phyloP scores from a whole-genome alignment of 1,139 yeast species.

The Suzukiozyma palmioleophila region DNA sequence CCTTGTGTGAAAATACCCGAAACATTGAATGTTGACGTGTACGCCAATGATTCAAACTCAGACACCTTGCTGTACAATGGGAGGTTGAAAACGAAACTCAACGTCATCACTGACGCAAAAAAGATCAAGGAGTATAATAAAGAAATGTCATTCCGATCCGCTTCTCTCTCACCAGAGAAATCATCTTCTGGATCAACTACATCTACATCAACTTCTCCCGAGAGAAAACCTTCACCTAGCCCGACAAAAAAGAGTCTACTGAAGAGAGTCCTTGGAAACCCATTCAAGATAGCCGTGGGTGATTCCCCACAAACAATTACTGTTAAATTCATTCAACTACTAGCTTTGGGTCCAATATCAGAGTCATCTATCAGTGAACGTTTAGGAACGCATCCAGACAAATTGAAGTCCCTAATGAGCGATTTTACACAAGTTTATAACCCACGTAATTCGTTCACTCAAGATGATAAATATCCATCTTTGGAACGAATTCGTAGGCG shows the following conservation, averaged over 20 bases:
- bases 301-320: slow-evolving; percentile 20
- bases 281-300: slow-evolving; percentile 16
- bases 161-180: not conserved
- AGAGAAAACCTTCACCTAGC: slow-evolving; percentile 2
- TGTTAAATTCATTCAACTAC: slow-evolving; percentile 27
- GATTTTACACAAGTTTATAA: slow-evolving; percentile 28
- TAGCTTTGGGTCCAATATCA: slow-evolving; percentile 40
- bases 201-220: slow-evolving; percentile 2
- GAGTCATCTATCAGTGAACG: slow-evolving; percentile 11
- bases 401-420: slow-evolving; percentile 9
- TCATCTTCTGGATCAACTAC: slow-evolving; percentile 2
- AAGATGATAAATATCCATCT: slow-evolving; percentile 29
- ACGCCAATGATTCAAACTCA: slow-evolving; percentile 12
- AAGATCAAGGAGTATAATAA: slow-evolving; percentile 20
- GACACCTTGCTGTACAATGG: slow-evolving; percentile 23
- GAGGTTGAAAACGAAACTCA: slow-evolving; percentile 27
- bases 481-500: slow-evolving; percentile 3
- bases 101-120: slow-evolving; percentile 28
- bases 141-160: slow-evolving; percentile 2
- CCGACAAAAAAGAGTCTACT: slow-evolving; percentile 1
- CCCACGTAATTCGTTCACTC: slow-evolving; percentile 29
- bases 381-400: slow-evolving; percentile 8
- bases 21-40: slow-evolving; percentile 33
- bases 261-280: slow-evolving; percentile 5
- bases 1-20: slow-evolving; percentile 36